A percentile compares a stretch with the other conserved stretches of the same genome.
phyloP scores from a whole-genome alignment of 305 asterid genomes.

The Solanum hybrid region DNA sequence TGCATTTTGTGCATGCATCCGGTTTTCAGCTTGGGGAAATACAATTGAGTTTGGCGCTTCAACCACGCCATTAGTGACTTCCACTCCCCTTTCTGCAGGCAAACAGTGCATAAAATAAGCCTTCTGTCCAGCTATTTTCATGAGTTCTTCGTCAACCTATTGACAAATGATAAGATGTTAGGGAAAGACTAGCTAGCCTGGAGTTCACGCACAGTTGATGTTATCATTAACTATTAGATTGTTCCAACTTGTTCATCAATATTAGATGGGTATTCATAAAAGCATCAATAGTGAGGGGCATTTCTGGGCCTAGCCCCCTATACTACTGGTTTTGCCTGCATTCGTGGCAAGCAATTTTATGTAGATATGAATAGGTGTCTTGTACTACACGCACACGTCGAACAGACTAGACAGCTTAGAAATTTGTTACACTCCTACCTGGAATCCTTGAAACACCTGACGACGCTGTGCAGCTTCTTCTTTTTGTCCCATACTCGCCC shows the following conservation, averaged over 20 bases:
- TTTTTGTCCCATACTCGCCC: conserved; percentile 99
- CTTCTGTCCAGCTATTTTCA: conserved; percentile 76
- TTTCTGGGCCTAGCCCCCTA: not conserved
- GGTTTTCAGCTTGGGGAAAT: conserved; percentile 85
- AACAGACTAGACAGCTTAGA: not conserved
- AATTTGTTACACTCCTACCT: conserved; percentile 33
- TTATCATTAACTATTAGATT: not conserved
- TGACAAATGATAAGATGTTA: not conserved
- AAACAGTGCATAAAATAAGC: conserved; percentile 89
- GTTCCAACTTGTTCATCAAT: not conserved
- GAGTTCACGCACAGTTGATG: not conserved
- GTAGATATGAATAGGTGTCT: not conserved
- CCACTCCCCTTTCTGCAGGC: conserved; percentile 93
- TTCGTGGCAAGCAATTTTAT: not conserved
- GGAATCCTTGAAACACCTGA: conserved; percentile 79
- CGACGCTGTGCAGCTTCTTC: conserved; percentile 94
- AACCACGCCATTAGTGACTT: conserved; percentile 66
- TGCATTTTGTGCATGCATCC: conserved; percentile 93
- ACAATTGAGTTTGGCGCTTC: conserved; percentile 88
- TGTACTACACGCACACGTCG: not conserved
- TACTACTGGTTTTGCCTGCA: not conserved
- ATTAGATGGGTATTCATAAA: not conserved
- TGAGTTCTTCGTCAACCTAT: conserved; percentile 81
- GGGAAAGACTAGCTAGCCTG: not conserved
- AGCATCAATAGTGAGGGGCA: not conserved